phyloP scores from a whole-genome alignment of 148 eudicot genomes.

The Rhododendron mucronatum region DNA sequence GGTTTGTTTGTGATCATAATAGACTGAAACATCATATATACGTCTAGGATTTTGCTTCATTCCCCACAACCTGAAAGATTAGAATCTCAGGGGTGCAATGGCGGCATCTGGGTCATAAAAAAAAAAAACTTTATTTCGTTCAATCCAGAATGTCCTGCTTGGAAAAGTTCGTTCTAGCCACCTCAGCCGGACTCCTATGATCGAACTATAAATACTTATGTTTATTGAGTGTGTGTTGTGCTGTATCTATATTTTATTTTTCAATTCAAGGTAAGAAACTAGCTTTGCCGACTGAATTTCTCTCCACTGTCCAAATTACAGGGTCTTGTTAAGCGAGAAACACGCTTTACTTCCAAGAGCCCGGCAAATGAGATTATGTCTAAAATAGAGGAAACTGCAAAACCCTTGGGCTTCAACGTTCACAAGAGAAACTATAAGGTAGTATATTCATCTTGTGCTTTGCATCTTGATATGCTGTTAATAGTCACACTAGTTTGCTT shows the following conservation, averaged over 20 bases:
- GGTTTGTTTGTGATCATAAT: conserved; percentile 4
- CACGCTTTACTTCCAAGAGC: conserved; percentile 70
- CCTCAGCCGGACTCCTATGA: background rate
- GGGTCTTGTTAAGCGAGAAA: conserved; percentile 70
- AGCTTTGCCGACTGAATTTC: conserved; percentile 3
- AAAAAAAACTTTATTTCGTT: background rate
- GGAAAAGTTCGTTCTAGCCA: background rate
- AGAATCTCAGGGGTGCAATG: background rate
- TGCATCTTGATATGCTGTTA: background rate
- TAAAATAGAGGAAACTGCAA: conserved; percentile 90
- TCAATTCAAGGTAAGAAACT: background rate
- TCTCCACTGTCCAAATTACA: conserved; percentile 11
- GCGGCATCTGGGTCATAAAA: background rate
- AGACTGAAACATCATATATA: background rate
- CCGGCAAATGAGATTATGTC: conserved; percentile 83
- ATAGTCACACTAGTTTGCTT: background rate
- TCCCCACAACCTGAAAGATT: background rate
- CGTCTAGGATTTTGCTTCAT: background rate
- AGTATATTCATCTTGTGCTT: background rate
- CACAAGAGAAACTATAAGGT: conserved; percentile 85
- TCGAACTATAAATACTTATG: background rate
- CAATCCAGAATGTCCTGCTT: background rate
- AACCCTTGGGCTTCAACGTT: conserved; percentile 78
- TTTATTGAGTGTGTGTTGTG: background rate
- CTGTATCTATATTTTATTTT: background rate